Conservation (phyloP, 306 rosid species). For the Ceratonia siliqua region DNA sequence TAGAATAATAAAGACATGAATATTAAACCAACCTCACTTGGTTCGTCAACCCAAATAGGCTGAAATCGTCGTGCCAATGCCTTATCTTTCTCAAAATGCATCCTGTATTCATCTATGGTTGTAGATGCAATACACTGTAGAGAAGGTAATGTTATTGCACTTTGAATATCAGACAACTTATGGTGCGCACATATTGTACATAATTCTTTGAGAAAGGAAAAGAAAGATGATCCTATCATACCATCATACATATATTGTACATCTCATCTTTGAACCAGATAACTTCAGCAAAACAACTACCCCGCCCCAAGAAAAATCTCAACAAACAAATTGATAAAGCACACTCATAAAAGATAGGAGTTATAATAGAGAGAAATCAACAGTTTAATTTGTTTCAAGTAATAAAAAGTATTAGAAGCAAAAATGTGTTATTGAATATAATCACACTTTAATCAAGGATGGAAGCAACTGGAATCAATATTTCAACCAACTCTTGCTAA, state of each 20-base stretch:
- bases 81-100: slow-evolving; percentile 82
- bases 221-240: slow-evolving; percentile 2
- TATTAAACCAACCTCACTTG: slow-evolving; percentile 67
- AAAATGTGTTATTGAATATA: background rate
- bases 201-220: background rate
- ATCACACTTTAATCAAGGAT: background rate
- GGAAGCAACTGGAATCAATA: background rate
- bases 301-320: background rate
- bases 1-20: slow-evolving; percentile 20
- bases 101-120: slow-evolving; percentile 77
- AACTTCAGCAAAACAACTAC: slow-evolving; percentile 4
- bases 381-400: background rate
- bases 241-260: slow-evolving; percentile 5
- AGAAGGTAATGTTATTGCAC: slow-evolving; percentile 28
- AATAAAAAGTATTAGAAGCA: slow-evolving; percentile 4
- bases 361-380: background rate
- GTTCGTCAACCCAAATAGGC: slow-evolving; percentile 84
- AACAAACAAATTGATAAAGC: background rate
- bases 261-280: slow-evolving; percentile 8
- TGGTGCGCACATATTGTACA: background rate
- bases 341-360: background rate
- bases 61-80: slow-evolving; percentile 92
- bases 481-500: background rate
- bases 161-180: slow-evolving; percentile 14
- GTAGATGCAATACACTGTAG: slow-evolving; percentile 93